Evolutionary conservation across 768 basidiomycete species (phyloP).

Genomic region (Rhodotorula taiwanensis): DNA sequence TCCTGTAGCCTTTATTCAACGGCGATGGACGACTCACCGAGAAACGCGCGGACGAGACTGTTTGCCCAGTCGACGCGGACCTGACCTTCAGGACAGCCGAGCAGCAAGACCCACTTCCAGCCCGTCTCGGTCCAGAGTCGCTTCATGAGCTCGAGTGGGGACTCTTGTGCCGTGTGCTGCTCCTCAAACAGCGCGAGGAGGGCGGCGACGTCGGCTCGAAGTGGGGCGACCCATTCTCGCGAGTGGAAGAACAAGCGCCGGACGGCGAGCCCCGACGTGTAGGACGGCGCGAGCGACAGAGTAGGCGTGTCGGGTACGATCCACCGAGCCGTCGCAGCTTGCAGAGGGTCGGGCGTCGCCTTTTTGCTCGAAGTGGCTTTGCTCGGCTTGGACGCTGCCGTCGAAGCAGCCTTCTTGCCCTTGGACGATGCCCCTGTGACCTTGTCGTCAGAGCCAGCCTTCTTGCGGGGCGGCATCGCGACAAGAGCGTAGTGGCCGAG

Average conservation of each 20-base stretch:
- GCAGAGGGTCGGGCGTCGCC: too few species aligned
- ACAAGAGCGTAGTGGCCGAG: too few species aligned
- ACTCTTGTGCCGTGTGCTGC: background rate
- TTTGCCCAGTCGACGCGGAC: background rate
- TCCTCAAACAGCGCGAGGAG: background rate
- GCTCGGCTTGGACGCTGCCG: too few species aligned
- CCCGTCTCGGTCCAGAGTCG: background rate
- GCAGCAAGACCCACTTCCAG: background rate
- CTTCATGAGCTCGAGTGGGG: background rate
- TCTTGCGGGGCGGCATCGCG: background rate
- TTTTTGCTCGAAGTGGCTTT: too few species aligned
- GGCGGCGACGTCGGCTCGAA: conserved; percentile 1
- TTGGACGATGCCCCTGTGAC: too few species aligned
- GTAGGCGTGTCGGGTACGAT: too few species aligned
- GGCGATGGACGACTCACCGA: background rate
- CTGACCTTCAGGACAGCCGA: background rate
- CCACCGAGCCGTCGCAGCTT: too few species aligned
- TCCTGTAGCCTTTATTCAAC: background rate
- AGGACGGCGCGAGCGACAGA: too few species aligned
- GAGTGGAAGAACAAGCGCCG: background rate
- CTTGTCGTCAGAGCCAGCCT: too few species aligned
- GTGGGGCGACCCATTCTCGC: background rate
- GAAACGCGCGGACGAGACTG: background rate
- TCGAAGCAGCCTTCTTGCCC: too few species aligned
- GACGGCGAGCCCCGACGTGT: too few species aligned